A percentile compares a stretch with the other conserved stretches of the same genome.
These are phyloP conservation scores for Penicillium corylophilum DNA, from an alignment of 2,329 filamentous ascomycete genomes.

Conservation along the genomic window DNA sequence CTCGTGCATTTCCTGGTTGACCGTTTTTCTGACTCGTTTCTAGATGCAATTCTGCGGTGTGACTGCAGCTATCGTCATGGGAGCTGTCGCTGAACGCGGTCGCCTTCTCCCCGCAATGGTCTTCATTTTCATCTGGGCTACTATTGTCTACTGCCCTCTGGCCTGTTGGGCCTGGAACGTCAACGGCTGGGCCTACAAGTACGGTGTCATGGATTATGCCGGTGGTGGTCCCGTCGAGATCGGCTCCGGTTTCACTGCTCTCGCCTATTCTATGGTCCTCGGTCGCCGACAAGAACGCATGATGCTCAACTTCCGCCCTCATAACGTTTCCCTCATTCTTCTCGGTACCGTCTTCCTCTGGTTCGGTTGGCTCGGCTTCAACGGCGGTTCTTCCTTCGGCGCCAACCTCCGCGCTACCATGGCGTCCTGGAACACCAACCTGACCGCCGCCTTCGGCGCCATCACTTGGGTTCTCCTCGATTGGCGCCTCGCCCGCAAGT, in stretches of 20 bases:
- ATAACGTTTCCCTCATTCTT: slow-evolving; percentile 97
- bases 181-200: slow-evolving; percentile 88
- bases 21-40: not conserved
- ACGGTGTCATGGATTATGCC: slow-evolving; percentile 93
- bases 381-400: slow-evolving; percentile 91
- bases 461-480: slow-evolving; percentile 95
- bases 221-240: slow-evolving; percentile 98
- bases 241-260: slow-evolving; percentile 83
- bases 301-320: slow-evolving; percentile 99
- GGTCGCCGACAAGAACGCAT: slow-evolving; percentile 97
- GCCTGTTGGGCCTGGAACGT: slow-evolving; percentile 96
- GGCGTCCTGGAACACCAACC: slow-evolving; percentile 97
- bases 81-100: slow-evolving; percentile 89
- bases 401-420: slow-evolving; percentile 91
- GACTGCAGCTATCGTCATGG: slow-evolving; percentile 86
- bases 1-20: not conserved
- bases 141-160: slow-evolving; percentile 93
- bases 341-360: slow-evolving; percentile 93
- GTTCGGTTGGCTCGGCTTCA: slow-evolving; percentile 99
- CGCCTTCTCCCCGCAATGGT: slow-evolving; percentile 91
- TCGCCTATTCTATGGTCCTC: slow-evolving; percentile 94
- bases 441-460: slow-evolving; percentile 87
- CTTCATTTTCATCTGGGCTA: slow-evolving; percentile 95
- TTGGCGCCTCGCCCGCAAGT: slow-evolving; percentile 90
- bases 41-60: slow-evolving; percentile 97